Evolutionary conservation across 108 stramenopile species (phyloP), one percentile per base, ranked within the genome.

Genomic region (Poteriospumella lacustris): DNA sequence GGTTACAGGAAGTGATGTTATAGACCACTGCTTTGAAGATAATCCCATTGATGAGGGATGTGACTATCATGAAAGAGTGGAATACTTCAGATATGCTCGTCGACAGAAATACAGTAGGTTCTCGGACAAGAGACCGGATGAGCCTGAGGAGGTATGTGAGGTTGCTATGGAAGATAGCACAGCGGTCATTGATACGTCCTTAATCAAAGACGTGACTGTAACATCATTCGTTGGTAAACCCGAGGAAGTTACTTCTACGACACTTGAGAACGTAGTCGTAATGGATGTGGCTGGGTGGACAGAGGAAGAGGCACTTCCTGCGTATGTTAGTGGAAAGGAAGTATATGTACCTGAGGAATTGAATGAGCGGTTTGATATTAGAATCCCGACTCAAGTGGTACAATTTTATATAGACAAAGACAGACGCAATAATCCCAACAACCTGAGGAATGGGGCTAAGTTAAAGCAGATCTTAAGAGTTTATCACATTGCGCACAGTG

Each of bases 381-480:
- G 47, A 52, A 52, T 52, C 47, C 47, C 47, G 47, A 52, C 47
- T 52, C 47, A 52, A 52, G 47, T 52, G 47, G 47, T 52, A 52
- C 47, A 52, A 52, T 52, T 52, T 52, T 52, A 52, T 52, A 52
- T 52, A 52, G 47, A 52, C 47, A 52, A 52, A 52, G 47, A 52
- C 47, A 52, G 47, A 52, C 47, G 47, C 47, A 52, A 52, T 52
- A 52, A 52, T 52, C 47, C 47, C 47, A 52, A 52, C 47, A 52
- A 52, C 47, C 47, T 52, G 47, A 52, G 47, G 47, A 52, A 52
- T 19, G 47, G 47, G 47, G 47, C 47, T 52, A 52, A 52, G 47
- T 52, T 52, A 52, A 52, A 52, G 47, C 47, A 52, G 47, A 52
- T 52, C 47, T 52, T 52, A 52, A 52, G 47, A 52, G 47, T 52